A percentile compares a stretch with the other conserved stretches of the same genome.
Evolutionary conservation across 1,284 basidiomycete species (phyloP).

Genomic region (Leccinum fuscescens): DNA sequence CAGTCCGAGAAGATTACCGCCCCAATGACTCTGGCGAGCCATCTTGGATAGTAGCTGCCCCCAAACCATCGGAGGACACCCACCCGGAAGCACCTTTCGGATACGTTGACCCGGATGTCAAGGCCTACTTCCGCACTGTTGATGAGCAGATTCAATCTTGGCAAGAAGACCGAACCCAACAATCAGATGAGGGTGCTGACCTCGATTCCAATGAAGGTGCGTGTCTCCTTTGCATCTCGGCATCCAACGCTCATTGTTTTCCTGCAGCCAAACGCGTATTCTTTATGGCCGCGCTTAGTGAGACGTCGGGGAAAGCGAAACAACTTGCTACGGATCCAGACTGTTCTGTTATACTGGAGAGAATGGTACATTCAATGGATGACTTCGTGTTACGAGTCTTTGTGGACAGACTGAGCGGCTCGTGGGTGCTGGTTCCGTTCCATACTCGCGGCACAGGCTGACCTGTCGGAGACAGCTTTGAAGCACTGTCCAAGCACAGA

Average conservation of each 20-base stretch:
- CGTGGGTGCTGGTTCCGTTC: constrained; percentile 53
- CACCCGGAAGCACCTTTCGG: constrained; percentile 83
- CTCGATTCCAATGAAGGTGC: constrained; percentile 77
- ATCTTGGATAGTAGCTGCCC: constrained; percentile 63
- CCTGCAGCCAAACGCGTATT: constrained; percentile 76
- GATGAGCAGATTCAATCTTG: constrained; percentile 85
- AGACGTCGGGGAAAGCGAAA: constrained; percentile 85
- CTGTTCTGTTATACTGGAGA: constrained; percentile 83
- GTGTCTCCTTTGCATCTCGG: background rate
- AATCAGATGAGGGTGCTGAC: constrained; percentile 45
- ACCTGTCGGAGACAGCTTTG: constrained; percentile 48
- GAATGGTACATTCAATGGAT: constrained; percentile 89
- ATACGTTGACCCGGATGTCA: constrained; percentile 82
- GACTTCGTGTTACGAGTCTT: constrained; percentile 90
- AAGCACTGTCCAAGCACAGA: constrained; percentile 69
- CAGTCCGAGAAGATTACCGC: constrained; percentile 18
- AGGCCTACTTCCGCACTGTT: constrained; percentile 87
- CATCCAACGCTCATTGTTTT: constrained; percentile 3
- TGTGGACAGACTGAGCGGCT: constrained; percentile 79
- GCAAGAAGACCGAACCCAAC: constrained; percentile 53
- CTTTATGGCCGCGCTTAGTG: constrained; percentile 78
- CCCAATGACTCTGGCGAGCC: constrained; percentile 37
- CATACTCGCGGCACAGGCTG: constrained; percentile 2
- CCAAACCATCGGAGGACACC: constrained; percentile 35
- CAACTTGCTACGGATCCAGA: constrained; percentile 90